These are phyloP conservation scores for Trichosanthes truncata DNA, from an alignment of 306 rosid species.

Conservation along the genomic window DNA sequence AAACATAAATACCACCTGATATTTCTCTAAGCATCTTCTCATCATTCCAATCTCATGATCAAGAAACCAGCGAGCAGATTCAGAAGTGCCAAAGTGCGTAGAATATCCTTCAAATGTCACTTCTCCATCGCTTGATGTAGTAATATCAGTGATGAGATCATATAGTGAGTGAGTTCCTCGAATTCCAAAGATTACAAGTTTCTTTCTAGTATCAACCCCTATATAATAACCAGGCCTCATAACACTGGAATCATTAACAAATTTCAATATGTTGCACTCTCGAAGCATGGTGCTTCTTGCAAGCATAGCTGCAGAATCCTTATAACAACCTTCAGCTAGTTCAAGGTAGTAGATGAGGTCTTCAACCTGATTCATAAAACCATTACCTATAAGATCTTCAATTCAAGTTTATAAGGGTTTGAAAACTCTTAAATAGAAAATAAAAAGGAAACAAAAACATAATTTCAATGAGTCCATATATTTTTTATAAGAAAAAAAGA, in stretches of 20 bases:
- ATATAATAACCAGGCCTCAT: slow-evolving; percentile 94
- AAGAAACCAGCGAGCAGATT: slow-evolving; percentile 96
- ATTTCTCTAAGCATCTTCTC: slow-evolving; percentile 57
- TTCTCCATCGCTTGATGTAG: slow-evolving; percentile 59
- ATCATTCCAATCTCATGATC: slow-evolving; percentile 56
- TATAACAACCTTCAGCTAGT: slow-evolving; percentile 76
- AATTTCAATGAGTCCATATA: slow-evolving; percentile 6
- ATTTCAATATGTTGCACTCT: slow-evolving; percentile 76
- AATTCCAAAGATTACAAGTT: slow-evolving; percentile 74
- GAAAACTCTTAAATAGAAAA: background rate
- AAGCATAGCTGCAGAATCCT: slow-evolving; percentile 43
- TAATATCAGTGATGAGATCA: slow-evolving; percentile 85
- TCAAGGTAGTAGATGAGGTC: slow-evolving; percentile 81
- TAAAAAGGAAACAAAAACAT: background rate
- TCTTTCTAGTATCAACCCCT: slow-evolving; percentile 65
- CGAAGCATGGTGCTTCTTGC: slow-evolving; percentile 83
- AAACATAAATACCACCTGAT: slow-evolving; percentile 44
- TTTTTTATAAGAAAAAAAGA: slow-evolving; percentile 10
- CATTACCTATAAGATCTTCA: slow-evolving; percentile 8
- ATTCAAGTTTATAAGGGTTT: background rate
- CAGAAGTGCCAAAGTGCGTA: slow-evolving; percentile 84
- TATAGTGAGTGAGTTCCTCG: slow-evolving; percentile 88
- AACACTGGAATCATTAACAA: slow-evolving; percentile 59
- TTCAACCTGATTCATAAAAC: slow-evolving; percentile 54
- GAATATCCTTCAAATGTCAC: slow-evolving; percentile 82